Evolutionary conservation across 1,284 basidiomycete species (phyloP), one percentile per base, ranked within the genome.

Genomic region (Coniferiporia sulphurascens): DNA sequence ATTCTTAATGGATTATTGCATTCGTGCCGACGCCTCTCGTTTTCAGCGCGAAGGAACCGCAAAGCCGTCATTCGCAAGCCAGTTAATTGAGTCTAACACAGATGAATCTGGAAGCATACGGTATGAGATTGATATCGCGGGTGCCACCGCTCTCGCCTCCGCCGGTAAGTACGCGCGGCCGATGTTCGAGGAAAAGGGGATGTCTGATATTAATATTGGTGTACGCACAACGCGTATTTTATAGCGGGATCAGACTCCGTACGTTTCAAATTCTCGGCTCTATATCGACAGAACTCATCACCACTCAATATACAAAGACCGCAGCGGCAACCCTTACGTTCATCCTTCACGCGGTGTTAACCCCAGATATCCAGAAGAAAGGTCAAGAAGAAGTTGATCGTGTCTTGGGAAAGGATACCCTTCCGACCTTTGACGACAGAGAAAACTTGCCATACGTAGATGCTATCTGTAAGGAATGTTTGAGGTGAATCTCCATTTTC

Each of bases 91-190:
- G 69, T 41, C 78, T 76, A 64, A 69, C 44, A 54, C 49, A 19
- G 34, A 46, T 12, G 56, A 41, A 1, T 76, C 82, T 56, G 55
- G 32, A 13, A 22, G 79, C 81, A 56, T 76, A 78, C 55, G 73
- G 80, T 60, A 71, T 86, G 56, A 85, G 82, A 65, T 85, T 83
- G 34, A 41, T 17, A 43, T 55, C 43, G 35, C 58, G 35, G 34
- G 43, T 46, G 32, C 32, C 53, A 38, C 41, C n/a, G 19, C 53
- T 13, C 21, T 38, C 22, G 22, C 21, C 9, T 27, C 35, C 3
- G 6, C 35, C 22, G 49, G 49, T 51, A 51, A 46, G 44, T 17
- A 9, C 17, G 3, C 19, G 13, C 8, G 15, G 4, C 17, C 4
- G 19, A 46, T n/a, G n/a, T n/a, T n/a, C n/a, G 17, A 46, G 15